Conservation (phyloP, 2,329 filamentous ascomycete species). For the Aspergillus sp. region DNA sequence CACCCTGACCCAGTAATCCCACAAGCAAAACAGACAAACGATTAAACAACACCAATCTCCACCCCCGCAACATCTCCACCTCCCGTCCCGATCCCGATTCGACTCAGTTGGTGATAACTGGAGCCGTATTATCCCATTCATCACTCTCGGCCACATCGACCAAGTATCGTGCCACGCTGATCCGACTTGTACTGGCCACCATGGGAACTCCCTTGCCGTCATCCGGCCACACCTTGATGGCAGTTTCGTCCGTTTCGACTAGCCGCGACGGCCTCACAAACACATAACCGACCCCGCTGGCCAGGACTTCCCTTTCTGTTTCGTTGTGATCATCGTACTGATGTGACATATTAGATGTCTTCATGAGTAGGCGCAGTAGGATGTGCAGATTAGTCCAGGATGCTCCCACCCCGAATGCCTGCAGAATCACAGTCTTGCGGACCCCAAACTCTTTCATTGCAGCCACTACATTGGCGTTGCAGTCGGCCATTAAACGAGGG, state of each 20-base stretch:
- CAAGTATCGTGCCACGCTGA: slow-evolving; percentile 51
- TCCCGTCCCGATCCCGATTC: neutral
- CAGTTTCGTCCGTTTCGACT: slow-evolving; percentile 39
- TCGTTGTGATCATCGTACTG: slow-evolving; percentile 52
- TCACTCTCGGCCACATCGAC: slow-evolving; percentile 46
- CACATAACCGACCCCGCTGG: slow-evolving; percentile 42
- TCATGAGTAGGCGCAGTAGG: slow-evolving; percentile 48
- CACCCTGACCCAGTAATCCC: no score
- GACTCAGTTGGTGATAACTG: slow-evolving; percentile 49
- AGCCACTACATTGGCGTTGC: slow-evolving; percentile 40
- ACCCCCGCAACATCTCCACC: neutral
- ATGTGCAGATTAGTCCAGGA: slow-evolving; percentile 48
- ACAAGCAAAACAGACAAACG: no score
- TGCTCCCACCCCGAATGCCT: slow-evolving; percentile 52
- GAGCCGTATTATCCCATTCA: slow-evolving; percentile 48
- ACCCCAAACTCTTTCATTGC: slow-evolving; percentile 42
- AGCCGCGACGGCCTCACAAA: slow-evolving; percentile 51
- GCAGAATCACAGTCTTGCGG: slow-evolving; percentile 53
- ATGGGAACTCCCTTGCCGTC: slow-evolving; percentile 47
- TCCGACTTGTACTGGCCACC: slow-evolving; percentile 40
- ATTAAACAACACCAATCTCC: no score
- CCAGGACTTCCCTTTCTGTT: slow-evolving; percentile 47
- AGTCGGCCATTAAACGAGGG: slow-evolving; percentile 50
- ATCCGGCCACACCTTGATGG: slow-evolving; percentile 45
- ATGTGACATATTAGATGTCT: slow-evolving; percentile 49